Evolutionary conservation across 2,329 filamentous ascomycete species (phyloP).

Genomic region (Fusarium nanum): DNA sequence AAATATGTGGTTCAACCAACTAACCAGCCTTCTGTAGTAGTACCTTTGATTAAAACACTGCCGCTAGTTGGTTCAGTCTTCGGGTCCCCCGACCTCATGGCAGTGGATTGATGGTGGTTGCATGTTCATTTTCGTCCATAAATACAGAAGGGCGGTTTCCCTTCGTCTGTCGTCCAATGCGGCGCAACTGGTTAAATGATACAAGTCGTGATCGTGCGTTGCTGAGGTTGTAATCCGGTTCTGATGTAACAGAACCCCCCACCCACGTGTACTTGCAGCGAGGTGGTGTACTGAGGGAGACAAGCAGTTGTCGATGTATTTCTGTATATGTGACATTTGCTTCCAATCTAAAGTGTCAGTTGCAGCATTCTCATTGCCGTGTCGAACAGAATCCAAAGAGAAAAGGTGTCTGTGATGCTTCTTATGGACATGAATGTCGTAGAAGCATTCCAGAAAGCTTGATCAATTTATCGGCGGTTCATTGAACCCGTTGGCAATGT

Average conservation of each 20-base stretch:
- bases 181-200: neutral
- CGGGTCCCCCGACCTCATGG: slow-evolving; percentile 35
- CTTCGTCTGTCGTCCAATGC: neutral
- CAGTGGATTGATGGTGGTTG: slow-evolving; percentile 19
- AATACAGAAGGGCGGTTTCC: neutral
- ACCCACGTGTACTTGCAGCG: slow-evolving; percentile 1
- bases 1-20: neutral
- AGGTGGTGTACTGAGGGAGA: neutral
- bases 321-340: neutral
- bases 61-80: slow-evolving; percentile 19
- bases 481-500: neutral
- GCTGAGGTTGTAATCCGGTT: neutral
- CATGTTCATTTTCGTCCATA: neutral
- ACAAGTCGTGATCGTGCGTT: neutral
- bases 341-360: neutral
- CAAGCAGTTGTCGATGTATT: slow-evolving; percentile 5
- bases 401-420: neutral
- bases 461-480: neutral
- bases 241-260: neutral
- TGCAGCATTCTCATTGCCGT: neutral
- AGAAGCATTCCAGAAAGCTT: neutral
- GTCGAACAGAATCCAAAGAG: neutral
- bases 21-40: neutral
- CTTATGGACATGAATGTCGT: neutral
- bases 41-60: neutral